Percentiles rank a stretch among this genome's conserved stretches.
Evolutionary conservation across 2,329 filamentous ascomycete species (phyloP).

Genomic region (Fusarium udum): DNA sequence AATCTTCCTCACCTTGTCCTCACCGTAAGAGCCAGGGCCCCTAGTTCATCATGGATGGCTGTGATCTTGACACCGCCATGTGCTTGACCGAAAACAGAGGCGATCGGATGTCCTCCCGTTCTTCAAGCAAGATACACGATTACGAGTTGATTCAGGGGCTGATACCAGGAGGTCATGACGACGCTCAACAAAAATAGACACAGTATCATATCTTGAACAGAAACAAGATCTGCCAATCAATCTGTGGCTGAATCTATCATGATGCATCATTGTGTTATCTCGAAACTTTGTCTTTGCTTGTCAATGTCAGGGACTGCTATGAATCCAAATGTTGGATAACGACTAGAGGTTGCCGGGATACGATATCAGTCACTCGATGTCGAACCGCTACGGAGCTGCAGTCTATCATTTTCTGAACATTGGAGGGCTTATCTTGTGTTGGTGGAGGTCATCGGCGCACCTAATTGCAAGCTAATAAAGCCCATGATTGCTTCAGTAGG

Average conservation of each 20-base stretch:
- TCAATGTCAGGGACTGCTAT: background rate
- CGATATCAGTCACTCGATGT: background rate
- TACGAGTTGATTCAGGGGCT: conserved; percentile 17
- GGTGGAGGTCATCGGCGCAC: background rate
- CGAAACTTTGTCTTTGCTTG: conserved; percentile 1
- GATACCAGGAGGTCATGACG: conserved; percentile 4
- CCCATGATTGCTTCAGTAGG: background rate
- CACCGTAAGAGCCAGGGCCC: conserved; percentile 25
- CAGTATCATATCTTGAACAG: background rate
- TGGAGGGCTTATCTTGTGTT: background rate
- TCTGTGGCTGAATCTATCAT: background rate
- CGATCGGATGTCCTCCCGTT: conserved; percentile 6
- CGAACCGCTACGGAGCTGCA: background rate
- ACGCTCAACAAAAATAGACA: conserved; percentile 33
- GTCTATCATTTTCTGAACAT: background rate
- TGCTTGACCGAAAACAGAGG: conserved; percentile 19
- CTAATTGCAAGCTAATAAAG: background rate
- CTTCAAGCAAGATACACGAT: conserved; percentile 9
- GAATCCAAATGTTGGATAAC: background rate
- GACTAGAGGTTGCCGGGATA: background rate
- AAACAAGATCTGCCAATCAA: conserved; percentile 15
- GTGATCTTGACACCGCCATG: conserved; percentile 10
- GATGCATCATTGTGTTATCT: conserved; percentile 15
- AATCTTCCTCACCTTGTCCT: conserved; percentile 34
- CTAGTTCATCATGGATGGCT: conserved; percentile 8